A percentile compares a stretch with the other conserved stretches of the same genome.
These are phyloP conservation scores for Cladophialophora carrionii DNA, from an alignment of 2,329 filamentous ascomycete species.

Conservation along the genomic window DNA sequence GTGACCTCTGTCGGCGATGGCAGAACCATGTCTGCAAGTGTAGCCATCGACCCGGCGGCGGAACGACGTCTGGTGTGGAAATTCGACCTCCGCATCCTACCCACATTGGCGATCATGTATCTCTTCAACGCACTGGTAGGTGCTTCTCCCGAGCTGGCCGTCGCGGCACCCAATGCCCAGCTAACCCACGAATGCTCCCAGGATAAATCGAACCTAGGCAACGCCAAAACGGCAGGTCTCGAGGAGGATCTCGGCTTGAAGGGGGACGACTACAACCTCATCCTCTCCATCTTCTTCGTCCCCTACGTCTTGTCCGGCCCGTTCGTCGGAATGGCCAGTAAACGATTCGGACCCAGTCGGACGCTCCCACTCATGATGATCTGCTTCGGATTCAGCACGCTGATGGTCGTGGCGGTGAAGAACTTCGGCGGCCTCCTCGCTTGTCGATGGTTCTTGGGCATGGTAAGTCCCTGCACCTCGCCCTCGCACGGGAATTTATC, in stretches of 20 bases:
- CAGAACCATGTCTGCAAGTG: constrained; percentile 25
- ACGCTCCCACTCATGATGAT: constrained; percentile 71
- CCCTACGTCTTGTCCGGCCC: constrained; percentile 73
- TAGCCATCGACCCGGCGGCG: constrained; percentile 49
- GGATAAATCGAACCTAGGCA: constrained; percentile 59
- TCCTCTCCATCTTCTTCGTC: constrained; percentile 73
- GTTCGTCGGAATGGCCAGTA: constrained; percentile 67
- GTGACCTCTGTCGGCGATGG: constrained; percentile 9
- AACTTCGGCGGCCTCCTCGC: constrained; percentile 67
- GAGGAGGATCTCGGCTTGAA: constrained; percentile 60
- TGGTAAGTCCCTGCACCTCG: constrained; percentile 57
- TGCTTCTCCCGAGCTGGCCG: neutral
- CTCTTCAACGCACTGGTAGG: constrained; percentile 46
- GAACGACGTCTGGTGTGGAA: constrained; percentile 58
- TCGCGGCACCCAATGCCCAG: neutral
- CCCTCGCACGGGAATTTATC: neutral
- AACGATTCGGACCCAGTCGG: constrained; percentile 66
- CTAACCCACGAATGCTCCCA: neutral
- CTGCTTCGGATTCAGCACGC: constrained; percentile 66
- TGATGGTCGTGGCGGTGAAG: constrained; percentile 51
- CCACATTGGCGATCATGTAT: constrained; percentile 63
- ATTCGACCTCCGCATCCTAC: constrained; percentile 60
- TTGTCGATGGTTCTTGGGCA: constrained; percentile 70
- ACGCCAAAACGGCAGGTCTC: constrained; percentile 61
- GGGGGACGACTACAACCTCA: constrained; percentile 67